These are phyloP conservation scores for Penicillium desertorum DNA, from an alignment of 495 filamentous ascomycete genomes.

Conservation along the genomic window DNA sequence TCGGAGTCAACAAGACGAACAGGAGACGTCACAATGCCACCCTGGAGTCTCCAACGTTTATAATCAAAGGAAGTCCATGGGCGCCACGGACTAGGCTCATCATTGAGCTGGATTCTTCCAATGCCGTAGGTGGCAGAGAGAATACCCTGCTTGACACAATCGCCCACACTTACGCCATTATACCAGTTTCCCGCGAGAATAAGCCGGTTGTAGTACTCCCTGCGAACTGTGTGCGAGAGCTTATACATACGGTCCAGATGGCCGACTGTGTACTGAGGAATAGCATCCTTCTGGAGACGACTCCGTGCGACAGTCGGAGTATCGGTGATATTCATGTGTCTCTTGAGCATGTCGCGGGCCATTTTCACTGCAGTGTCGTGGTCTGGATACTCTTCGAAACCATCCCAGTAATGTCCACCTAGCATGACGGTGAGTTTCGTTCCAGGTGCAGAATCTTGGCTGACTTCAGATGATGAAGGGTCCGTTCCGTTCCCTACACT, in stretches of 20 bases:
- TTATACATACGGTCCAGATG: conserved; percentile 63
- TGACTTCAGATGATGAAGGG: conserved; percentile 17
- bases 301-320: conserved; percentile 55
- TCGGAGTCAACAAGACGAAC: conserved; percentile 22
- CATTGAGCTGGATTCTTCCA: conserved; percentile 32
- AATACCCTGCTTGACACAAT: conserved; percentile 55
- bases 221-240: conserved; percentile 54
- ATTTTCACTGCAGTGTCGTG: conserved; percentile 62
- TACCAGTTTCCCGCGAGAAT: conserved; percentile 81
- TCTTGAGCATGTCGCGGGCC: conserved; percentile 63
- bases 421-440: conserved; percentile 95
- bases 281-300: conserved; percentile 70
- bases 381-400: conserved; percentile 52
- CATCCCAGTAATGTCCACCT: conserved; percentile 90
- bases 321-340: conserved; percentile 71
- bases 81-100: conserved; percentile 10
- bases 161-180: conserved; percentile 60
- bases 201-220: conserved; percentile 61
- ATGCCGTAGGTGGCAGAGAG: conserved; percentile 38
- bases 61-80: conserved; percentile 25
- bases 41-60: conserved; percentile 32
- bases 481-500: conserved; percentile 21
- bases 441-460: conserved; percentile 56
- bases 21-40: conserved; percentile 39
- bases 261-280: conserved; percentile 85